Base-by-base conservation (phyloP, 495 filamentous ascomycete species). In the Podospora pseudopauciseta region DNA sequence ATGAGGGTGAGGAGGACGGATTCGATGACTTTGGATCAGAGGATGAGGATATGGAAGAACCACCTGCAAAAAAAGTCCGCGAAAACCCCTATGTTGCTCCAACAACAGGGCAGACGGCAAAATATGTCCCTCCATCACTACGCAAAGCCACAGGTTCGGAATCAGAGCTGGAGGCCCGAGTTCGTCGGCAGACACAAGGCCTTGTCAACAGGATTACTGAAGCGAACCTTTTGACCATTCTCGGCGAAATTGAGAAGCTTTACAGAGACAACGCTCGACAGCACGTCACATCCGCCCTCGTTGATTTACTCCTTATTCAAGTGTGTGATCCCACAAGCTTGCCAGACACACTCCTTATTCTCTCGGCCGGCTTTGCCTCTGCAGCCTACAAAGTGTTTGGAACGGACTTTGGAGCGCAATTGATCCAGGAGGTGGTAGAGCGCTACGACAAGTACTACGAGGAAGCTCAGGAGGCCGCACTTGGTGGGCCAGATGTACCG, bases 121-220 rank as follows among this genome's bases (percentile, higher is more conserved):
- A 96, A 87, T 98, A 99, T 69, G 86, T 97, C 11, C 94, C 96
- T 9, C 95, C 94, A 11, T 95, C 92, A 11, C 80, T 95, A 34
- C 88, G 94, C 32, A 87, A 86, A 65, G 79, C 82, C 30, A 78
- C 82, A 0, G 80, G 85, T 13, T 87, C 87, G 1, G 88, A 91
- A 62, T 81, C 84, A 1, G 92, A 97, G 74, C 82, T 86, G 39
- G 83, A 91, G 7, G 82, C 84, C 5, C 88, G 90, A 23, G 78
- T 99, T 56, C 87, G 87, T 62, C 87, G 93, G 63, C 91, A 94
- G 74, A 85, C 90, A 18, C 92, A 97, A 70, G 95, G 95, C 76
- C 83, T 95, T 11, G 83, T 98, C 68, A 99, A 99, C 80, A 90
- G 94, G 73, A 80, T 99, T 56, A 97, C 96, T 1, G 94, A 97